Conservation (phyloP, 2,329 filamentous ascomycete species). For the Neophaeococcomyces mojaviensis region DNA sequence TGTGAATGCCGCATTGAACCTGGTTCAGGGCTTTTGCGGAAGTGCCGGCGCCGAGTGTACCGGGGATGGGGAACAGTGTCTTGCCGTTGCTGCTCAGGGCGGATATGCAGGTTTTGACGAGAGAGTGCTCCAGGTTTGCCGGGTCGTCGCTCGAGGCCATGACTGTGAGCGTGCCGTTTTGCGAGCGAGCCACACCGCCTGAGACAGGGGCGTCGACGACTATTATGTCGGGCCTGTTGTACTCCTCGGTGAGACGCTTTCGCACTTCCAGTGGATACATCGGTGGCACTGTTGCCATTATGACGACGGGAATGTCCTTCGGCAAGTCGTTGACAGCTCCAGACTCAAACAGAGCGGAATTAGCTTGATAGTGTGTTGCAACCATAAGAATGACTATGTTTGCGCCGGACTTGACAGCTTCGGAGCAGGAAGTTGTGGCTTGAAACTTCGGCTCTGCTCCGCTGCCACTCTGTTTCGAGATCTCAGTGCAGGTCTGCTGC, state of each 20-base stretch:
- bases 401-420: conserved; percentile 44
- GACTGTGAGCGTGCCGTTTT: conserved; percentile 65
- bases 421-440: conserved; percentile 52
- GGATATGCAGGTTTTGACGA: conserved; percentile 52
- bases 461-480: conserved; percentile 22
- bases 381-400: conserved; percentile 54
- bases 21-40: conserved; percentile 60
- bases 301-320: conserved; percentile 52
- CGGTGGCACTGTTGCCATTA: conserved; percentile 65
- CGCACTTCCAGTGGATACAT: conserved; percentile 57
- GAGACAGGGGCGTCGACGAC: conserved; percentile 68
- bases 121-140: conserved; percentile 43
- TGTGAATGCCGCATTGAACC: conserved; percentile 56
- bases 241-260: conserved; percentile 43
- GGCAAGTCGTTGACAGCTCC: conserved; percentile 46
- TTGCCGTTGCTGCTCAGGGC: conserved; percentile 51
- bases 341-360: conserved; percentile 55
- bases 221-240: conserved; percentile 54
- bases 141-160: conserved; percentile 57
- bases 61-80: conserved; percentile 57
- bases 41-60: conserved; percentile 53
- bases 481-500: conserved; percentile 52
- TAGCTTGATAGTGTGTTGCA: conserved; percentile 62
- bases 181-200: conserved; percentile 60
- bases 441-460: conserved; percentile 52